Base-by-base conservation (phyloP, 495 filamentous ascomycete species). In the Penicillium canescens region DNA sequence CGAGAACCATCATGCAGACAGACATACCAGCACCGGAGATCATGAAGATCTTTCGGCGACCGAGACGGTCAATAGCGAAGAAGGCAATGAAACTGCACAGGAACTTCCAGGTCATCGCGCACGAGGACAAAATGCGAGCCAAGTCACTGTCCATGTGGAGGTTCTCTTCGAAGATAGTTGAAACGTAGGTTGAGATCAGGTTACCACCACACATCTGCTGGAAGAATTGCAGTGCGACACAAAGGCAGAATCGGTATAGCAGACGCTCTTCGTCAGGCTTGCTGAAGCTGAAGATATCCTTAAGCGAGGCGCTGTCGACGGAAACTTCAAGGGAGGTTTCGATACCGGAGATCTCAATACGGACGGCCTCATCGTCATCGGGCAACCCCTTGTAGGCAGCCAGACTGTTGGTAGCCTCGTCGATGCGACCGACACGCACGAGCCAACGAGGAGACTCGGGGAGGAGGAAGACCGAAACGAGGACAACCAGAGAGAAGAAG, bases 371-470 rank as follows among this genome's bases (percentile, higher is more conserved):
- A 12, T 62, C 45, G 16, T 69, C 62, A 1, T 55, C 37, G 11
- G 61, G 43, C 3, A 60, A 42, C 6, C 61, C 63, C 11, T 66
- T 59, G 14, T 68, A 61, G 6, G 65, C 51, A 7, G 67, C 57
- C 9, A 77, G 58, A 39, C 61, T 68, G 10, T 55, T 20, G 54
- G 60, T 59, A 0, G 87, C 87, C 47, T 81, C 67, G 33, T 82
- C 75, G 18, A 78, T 67, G 21, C 76, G 74, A 13, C 77, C 77
- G 34, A 76, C 74, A 55, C 78, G 78, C 41, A 86, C 77, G 39
- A 74, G 80, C 65, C 75, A 86, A 50, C 82, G 78, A 47, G 82
- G 83, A 6, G 83, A 85, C 63, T 88, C 85, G n/a, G 75, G 79
- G 26, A 84, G 74, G 52, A 83, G 73, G 59, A 88, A 80, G 26